Conservation (phyloP, 1,284 basidiomycete species). For the Puccinia triticina region DNA sequence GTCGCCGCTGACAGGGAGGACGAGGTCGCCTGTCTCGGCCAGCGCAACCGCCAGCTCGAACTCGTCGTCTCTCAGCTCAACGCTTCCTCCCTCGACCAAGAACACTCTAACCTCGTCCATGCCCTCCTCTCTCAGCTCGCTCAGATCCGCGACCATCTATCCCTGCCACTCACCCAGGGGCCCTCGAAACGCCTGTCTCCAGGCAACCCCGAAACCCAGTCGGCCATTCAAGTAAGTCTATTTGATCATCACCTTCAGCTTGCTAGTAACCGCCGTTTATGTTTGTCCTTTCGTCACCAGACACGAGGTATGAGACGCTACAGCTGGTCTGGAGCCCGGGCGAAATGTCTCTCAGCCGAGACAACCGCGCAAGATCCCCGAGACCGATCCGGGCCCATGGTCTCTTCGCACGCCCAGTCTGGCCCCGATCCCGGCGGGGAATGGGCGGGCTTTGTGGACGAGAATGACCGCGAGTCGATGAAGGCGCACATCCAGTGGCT, state of each 20-base stretch:
- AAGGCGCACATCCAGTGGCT: background rate
- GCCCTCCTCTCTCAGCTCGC: background rate
- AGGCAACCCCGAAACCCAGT: background rate
- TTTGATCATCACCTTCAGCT: background rate
- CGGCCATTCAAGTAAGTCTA: background rate
- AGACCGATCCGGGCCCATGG: background rate
- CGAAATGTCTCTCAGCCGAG: background rate
- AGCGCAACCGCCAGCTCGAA: constrained; percentile 8
- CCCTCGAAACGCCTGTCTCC: background rate
- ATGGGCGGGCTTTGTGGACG: background rate
- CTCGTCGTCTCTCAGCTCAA: background rate
- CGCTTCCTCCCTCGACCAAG: background rate
- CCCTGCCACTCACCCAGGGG: background rate
- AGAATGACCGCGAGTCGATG: background rate
- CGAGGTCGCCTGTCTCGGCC: constrained; percentile 18
- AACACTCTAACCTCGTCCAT: background rate
- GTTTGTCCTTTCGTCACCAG: background rate
- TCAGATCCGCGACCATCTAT: background rate
- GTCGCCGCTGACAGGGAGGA: constrained; percentile 19
- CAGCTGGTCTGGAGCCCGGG: background rate
- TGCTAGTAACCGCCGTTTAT: background rate
- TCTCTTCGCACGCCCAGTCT: background rate
- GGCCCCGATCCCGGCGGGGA: background rate
- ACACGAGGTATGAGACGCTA: background rate
- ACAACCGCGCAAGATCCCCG: background rate